Conservation (phyloP, 768 basidiomycete genomes). For the button mushroom (Agaricus bisporus) region DNA sequence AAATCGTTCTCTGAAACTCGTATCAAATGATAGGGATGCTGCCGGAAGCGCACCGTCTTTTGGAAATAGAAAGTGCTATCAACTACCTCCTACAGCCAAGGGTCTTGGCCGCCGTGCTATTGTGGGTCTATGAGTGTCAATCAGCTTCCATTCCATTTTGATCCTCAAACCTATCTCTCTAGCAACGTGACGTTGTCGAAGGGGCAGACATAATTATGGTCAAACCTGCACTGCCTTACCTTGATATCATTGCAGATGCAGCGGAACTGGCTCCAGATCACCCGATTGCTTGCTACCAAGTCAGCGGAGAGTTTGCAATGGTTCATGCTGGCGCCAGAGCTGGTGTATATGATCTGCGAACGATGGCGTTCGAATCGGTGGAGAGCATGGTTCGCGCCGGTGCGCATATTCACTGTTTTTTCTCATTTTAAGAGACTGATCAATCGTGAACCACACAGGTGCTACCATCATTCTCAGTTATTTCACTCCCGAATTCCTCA, state of each 20-base stretch:
- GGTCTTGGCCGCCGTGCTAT: constrained; percentile 93
- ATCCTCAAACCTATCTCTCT: constrained; percentile 7
- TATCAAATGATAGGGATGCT: constrained; percentile 63
- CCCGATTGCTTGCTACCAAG: constrained; percentile 96
- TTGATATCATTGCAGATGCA: constrained; percentile 92
- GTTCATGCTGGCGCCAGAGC: constrained; percentile 88
- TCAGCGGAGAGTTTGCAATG: constrained; percentile 98
- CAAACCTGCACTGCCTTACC: constrained; percentile 93
- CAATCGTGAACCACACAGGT: constrained; percentile 34
- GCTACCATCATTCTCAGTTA: constrained; percentile 89
- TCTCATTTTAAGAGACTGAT: not conserved
- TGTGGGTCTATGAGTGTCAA: constrained; percentile 39
- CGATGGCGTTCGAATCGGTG: constrained; percentile 91
- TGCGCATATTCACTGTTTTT: constrained; percentile 24
- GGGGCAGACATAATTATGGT: constrained; percentile 99
- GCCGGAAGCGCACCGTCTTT: constrained; percentile 94
- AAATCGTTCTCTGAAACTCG: not conserved
- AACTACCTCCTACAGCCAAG: constrained; percentile 83
- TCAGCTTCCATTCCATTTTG: not conserved
- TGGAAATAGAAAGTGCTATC: constrained; percentile 96
- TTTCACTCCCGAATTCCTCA: constrained; percentile 95
- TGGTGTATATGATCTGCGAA: constrained; percentile 87
- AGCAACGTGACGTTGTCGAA: constrained; percentile 85
- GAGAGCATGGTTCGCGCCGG: constrained; percentile 93
- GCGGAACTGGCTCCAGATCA: constrained; percentile 75